Evolutionary conservation across 225 moss, liverwort and hornwort species (phyloP).

Genomic region (Climacium dendroides): DNA sequence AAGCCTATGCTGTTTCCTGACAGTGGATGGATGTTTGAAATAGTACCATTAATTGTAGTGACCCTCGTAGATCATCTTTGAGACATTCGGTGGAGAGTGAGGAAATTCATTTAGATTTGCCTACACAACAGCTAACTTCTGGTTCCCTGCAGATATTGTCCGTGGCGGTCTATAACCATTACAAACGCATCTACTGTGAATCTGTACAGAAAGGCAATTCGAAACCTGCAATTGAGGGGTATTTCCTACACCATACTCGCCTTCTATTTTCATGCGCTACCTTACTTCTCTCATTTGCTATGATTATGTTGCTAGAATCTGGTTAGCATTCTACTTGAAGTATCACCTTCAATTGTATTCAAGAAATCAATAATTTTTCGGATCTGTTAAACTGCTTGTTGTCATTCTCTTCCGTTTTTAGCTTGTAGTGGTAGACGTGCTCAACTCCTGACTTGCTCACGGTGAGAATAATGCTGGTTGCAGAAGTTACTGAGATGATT

Average conservation of each 20-base stretch:
- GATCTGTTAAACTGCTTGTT: background rate
- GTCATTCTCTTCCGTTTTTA: background rate
- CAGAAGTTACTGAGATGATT: background rate
- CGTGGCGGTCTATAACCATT: conserved; percentile 96
- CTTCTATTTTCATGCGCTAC: background rate
- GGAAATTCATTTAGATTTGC: background rate
- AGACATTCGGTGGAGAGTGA: background rate
- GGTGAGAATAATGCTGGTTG: background rate
- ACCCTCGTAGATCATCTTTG: background rate
- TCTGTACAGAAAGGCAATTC: conserved; percentile 64
- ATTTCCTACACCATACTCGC: background rate
- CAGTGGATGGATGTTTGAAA: background rate
- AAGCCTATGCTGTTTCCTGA: background rate
- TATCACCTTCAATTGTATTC: background rate
- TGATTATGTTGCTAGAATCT: background rate
- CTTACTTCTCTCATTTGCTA: background rate
- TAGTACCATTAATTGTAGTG: background rate
- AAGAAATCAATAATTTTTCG: background rate
- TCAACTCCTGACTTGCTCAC: background rate
- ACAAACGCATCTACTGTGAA: conserved; percentile 88
- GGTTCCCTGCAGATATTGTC: conserved; percentile 60
- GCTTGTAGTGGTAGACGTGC: background rate
- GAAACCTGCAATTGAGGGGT: conserved; percentile 51
- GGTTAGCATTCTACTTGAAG: background rate
- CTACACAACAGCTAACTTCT: background rate